Evolutionary conservation across 2,329 filamentous ascomycete species (phyloP), one percentile per base, ranked within the genome.

Genomic region (Colletotrichum spaethianum): DNA sequence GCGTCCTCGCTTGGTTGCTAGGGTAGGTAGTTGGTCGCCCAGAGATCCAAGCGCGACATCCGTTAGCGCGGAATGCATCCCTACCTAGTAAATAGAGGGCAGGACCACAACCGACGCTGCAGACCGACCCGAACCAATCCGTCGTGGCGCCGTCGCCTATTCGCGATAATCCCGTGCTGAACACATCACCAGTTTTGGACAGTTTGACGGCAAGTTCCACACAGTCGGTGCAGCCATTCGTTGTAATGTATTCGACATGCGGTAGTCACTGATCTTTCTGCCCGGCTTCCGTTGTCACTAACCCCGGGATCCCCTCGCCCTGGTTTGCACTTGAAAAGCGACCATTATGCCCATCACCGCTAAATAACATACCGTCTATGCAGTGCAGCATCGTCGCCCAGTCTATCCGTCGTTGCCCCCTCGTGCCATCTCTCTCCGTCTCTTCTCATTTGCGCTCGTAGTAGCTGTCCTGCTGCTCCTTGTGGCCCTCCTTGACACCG

Each of bases 381-480:
- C 31, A 16, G 9, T 56, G 31, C 52, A 12, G n/a, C 9, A 2
- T 36, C 5, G 20, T n/a, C 20, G 2, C 4, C 7, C 3, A 8
- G 23, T 23, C 56, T 28, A 26, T 60, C 36, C 36, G 26, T 31
- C 23, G 46, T 44, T 33, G 20, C 18, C 38, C 16, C 28, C 56
- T 14, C 23, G 12, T n/a, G 36, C 26, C n/a, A 14, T 14, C 38
- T 40, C 12, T 20, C 26, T 14, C 6, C 16, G 2, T 38, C 31
- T 14, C 7, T 28, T 26, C 16, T 61, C 48, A 71, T 18, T 67
- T 56, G 6, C 70, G 77, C 26, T 77, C 73, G 78, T 89, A 90
- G 75, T 90, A 90, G 6, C 83, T 83, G n/a, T 87, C 83, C 76
- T 87, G 86, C 77, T 84, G 81, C 73, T 81, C 77, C 28, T 77